A percentile compares a stretch with the other conserved stretches of the same genome.
These are phyloP conservation scores for Bipolaris cookei DNA, from an alignment of 2,329 filamentous ascomycete genomes.

Conservation along the genomic window DNA sequence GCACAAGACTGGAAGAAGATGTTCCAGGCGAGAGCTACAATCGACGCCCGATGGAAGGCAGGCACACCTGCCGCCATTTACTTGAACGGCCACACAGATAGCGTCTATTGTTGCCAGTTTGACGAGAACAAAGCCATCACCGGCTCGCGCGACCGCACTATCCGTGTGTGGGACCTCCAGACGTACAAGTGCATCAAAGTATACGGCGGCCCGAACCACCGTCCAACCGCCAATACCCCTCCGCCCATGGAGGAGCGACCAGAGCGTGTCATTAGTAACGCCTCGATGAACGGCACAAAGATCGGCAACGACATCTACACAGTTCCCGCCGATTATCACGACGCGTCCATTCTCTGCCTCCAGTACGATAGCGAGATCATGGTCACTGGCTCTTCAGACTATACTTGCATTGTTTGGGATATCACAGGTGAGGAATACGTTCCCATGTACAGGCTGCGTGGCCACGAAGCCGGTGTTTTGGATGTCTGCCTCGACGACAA, in stretches of 20 bases:
- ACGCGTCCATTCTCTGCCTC: conserved; percentile 90
- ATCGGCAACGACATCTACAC: conserved; percentile 56
- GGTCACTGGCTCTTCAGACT: conserved; percentile 93
- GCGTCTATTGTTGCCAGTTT: conserved; percentile 97
- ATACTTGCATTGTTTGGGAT: conserved; percentile 89
- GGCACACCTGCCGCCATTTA: conserved; percentile 83
- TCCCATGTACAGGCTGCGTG: conserved; percentile 76
- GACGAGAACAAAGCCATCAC: conserved; percentile 98
- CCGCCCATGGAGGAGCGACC: conserved; percentile 50
- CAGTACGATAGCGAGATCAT: conserved; percentile 94
- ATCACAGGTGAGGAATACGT: conserved; percentile 69
- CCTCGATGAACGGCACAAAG: conserved; percentile 56
- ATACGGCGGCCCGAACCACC: conserved; percentile 76
- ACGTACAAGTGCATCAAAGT: conserved; percentile 84
- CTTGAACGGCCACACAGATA: conserved; percentile 90
- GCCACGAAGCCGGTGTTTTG: conserved; percentile 86
- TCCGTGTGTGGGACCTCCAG: conserved; percentile 94
- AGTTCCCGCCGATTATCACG: conserved; percentile 69
- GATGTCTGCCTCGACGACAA: conserved; percentile 92
- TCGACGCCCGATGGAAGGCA: conserved; percentile 80
- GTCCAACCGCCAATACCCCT: conserved; percentile 59
- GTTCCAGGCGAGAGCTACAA: conserved; percentile 75
- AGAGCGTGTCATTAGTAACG: conserved; percentile 53
- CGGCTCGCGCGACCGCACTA: conserved; percentile 91
- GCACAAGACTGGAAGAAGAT: conserved; percentile 83